Base-by-base conservation (phyloP, 2,329 filamentous ascomycete species). In the Sporothrix dimorphospora region DNA sequence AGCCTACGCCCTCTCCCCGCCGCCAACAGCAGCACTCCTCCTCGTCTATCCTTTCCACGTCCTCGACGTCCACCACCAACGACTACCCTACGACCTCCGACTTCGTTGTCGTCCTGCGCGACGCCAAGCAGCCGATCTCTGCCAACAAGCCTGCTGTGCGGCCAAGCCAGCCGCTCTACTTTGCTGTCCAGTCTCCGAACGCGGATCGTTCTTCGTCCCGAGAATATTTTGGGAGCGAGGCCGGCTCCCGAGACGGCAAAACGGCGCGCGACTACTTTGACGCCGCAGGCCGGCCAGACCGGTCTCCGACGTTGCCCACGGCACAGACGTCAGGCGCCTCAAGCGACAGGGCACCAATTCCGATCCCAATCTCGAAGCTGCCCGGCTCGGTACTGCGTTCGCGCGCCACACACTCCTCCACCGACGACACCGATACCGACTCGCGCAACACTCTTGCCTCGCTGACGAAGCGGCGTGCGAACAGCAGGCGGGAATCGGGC, bases 401-500 rank as follows among this genome's bases (percentile, higher is more conserved):
- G 45, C 69, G 59, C 21, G 45, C 21, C 11, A 42, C 47, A 38
- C 69, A 71, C 47, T 55, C 61, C 4, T 65, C 40, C n/a, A 67
- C 61, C 12, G 61, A 67, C 12, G 70, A 67, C 70, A 67, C 61
- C 19, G 61, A 71, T 16, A 55, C 45, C 4, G 70, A 67, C 24
- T 38, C 61, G 14, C 45, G 45, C 3, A 42, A 24, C 51, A 59
- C 30, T 0, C 2, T 66, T 8, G 63, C 40, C 14, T 21, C 69
- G 11, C 49, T 45, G 55, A 73, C 55, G n/a, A 69, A 34, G 69
- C 69, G 65, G 57, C 72, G 40, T 74, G 78, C 53, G 51, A 74
- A 70, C 24, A 42, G 8, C 12, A 80, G 80, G 72, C 80, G 81
- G 68, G 77, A 80, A 69, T 83, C 83, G 71, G 80, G 78, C 76